phyloP scores from a whole-genome alignment of 441 rosid genomes.

The Manihot esculenta region DNA sequence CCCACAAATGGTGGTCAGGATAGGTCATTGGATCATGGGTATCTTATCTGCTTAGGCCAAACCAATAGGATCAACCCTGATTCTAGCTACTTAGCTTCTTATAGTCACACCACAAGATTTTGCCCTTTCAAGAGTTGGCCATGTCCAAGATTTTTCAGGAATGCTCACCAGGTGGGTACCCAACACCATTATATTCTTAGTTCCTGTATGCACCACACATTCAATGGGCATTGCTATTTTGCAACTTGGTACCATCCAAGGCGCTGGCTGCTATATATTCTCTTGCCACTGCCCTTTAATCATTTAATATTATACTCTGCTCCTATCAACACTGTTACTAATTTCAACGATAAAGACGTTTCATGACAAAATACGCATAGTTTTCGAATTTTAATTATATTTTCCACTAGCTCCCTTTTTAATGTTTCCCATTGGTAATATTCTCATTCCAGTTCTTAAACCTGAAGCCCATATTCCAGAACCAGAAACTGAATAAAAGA shows the following conservation, averaged over 20 bases:
- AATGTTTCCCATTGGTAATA: not conserved
- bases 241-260: not conserved
- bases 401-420: not conserved
- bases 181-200: not conserved
- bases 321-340: not conserved
- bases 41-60: slow-evolving; percentile 30
- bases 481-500: not conserved
- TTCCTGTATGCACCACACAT: not conserved
- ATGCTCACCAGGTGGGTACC: not conserved
- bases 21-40: slow-evolving; percentile 34
- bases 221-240: not conserved
- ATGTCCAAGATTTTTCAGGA: slow-evolving; percentile 13
- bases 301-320: not conserved
- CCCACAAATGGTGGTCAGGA: slow-evolving; percentile 43
- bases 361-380: too few species aligned
- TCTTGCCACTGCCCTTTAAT: not conserved
- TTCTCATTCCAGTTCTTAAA: not conserved
- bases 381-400: too few species aligned
- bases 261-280: not conserved
- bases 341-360: not conserved
- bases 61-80: slow-evolving; percentile 20
- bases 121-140: slow-evolving; percentile 22
- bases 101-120: slow-evolving; percentile 23
- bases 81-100: slow-evolving; percentile 7
- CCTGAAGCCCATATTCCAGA: not conserved